phyloP scores from a whole-genome alignment of 257 asterid species.

The Paraleonurus japonicus region DNA sequence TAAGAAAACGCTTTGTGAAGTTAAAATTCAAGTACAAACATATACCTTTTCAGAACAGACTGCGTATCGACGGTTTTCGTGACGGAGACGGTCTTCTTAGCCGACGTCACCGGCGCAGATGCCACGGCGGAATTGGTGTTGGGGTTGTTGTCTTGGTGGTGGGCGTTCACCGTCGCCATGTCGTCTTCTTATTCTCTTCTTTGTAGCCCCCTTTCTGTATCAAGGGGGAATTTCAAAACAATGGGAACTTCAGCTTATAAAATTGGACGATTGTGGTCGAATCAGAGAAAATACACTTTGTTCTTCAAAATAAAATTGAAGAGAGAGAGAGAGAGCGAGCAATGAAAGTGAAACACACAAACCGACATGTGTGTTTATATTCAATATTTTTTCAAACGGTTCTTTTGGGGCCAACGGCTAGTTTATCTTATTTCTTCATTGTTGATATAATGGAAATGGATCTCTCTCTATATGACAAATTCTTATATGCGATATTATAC shows the following conservation, averaged over 20 bases:
- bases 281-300: not conserved
- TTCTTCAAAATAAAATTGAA: not conserved
- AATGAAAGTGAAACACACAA: too few species aligned
- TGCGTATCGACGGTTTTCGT: conserved; percentile 28
- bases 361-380: too few species aligned
- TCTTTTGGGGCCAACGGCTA: too few species aligned
- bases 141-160: conserved; percentile 44
- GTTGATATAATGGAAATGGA: too few species aligned
- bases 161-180: not conserved
- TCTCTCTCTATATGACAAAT: too few species aligned
- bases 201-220: not conserved
- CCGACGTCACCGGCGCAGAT: not conserved
- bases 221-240: not conserved
- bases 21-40: not conserved
- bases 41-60: conserved; percentile 39
- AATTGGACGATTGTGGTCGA: not conserved
- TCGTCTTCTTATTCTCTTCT: not conserved
- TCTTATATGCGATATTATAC: too few species aligned
- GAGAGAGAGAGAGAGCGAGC: not conserved
- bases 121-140: conserved; percentile 31
- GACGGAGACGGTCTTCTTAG: not conserved
- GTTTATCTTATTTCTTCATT: too few species aligned
- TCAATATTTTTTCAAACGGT: too few species aligned
- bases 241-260: not conserved
- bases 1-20: too few species aligned